Evolutionary conservation across 148 eudicot species (phyloP).

Genomic region (Spergularia bocconei): DNA sequence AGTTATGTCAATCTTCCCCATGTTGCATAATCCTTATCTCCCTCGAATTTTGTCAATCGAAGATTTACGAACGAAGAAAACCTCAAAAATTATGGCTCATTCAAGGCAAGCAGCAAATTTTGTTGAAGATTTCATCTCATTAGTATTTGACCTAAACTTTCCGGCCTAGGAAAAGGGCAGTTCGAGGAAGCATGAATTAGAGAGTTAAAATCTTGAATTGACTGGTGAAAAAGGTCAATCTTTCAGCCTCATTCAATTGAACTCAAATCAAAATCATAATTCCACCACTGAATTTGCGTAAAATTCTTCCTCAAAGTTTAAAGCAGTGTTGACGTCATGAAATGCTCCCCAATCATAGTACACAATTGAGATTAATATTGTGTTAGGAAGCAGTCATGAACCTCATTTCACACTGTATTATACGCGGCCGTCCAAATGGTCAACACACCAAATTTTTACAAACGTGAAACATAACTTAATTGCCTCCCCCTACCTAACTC

Average conservation of each 20-base stretch:
- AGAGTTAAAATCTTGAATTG: background rate
- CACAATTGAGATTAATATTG: background rate
- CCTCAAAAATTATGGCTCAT: background rate
- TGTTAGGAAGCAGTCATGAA: background rate
- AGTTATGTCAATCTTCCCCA: too few species aligned
- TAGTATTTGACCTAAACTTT: conserved; percentile 11
- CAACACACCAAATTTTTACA: conserved; percentile 12
- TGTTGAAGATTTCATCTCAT: background rate
- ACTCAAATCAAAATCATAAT: background rate
- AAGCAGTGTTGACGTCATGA: conserved; percentile 14
- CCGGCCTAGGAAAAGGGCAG: background rate
- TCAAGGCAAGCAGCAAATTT: conserved; percentile 5
- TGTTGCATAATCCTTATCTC: too few species aligned
- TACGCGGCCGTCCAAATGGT: conserved; percentile 25
- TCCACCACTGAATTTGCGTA: background rate
- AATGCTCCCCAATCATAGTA: conserved; percentile 11
- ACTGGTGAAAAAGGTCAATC: background rate
- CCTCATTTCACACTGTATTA: conserved; percentile 8
- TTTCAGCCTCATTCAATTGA: background rate
- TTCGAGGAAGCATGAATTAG: too few species aligned
- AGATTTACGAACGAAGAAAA: background rate
- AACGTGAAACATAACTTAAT: conserved; percentile 25
- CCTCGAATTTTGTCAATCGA: too few species aligned
- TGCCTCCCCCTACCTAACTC: background rate
- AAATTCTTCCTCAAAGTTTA: background rate